Evolutionary conservation across 1,139 yeast genomes (phyloP).

Genomic region (Eremothecium cymbalariae): DNA sequence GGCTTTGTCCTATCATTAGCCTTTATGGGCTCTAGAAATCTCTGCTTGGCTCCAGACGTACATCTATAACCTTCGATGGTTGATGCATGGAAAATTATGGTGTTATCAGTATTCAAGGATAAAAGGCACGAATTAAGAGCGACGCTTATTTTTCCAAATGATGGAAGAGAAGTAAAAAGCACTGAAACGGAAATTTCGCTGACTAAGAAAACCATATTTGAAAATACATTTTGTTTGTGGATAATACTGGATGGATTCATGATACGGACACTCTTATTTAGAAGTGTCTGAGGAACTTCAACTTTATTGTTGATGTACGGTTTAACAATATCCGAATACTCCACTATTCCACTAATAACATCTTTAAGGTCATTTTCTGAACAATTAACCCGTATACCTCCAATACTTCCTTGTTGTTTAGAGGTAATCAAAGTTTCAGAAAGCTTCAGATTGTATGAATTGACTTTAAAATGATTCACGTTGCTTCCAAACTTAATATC

Average conservation of each 20-base stretch:
- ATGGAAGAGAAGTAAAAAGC: constrained; percentile 26
- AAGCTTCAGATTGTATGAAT: constrained; percentile 2
- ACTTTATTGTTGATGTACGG: not conserved
- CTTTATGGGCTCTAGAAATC: constrained; percentile 1
- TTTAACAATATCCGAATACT: not conserved
- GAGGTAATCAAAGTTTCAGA: constrained; percentile 2
- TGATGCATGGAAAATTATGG: constrained; percentile 30
- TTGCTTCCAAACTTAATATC: not conserved
- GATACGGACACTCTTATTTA: constrained; percentile 24
- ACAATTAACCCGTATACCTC: not conserved
- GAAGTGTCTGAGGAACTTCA: not conserved
- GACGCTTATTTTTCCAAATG: constrained; percentile 42
- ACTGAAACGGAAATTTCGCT: constrained; percentile 27
- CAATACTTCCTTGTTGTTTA: not conserved
- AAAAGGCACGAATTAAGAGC: constrained; percentile 28
- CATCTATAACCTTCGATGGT: not conserved
- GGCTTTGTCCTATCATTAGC: constrained; percentile 31
- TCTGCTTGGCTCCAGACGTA: not conserved
- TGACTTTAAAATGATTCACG: not conserved
- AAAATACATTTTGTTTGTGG: constrained; percentile 24
- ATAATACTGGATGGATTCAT: constrained; percentile 23
- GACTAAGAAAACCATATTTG: constrained; percentile 18
- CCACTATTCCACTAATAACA: not conserved
- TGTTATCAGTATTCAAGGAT: constrained; percentile 33
- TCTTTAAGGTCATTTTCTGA: not conserved